Conservation (phyloP, 2,329 filamentous ascomycete genomes). For the Dothistroma septosporum region DNA sequence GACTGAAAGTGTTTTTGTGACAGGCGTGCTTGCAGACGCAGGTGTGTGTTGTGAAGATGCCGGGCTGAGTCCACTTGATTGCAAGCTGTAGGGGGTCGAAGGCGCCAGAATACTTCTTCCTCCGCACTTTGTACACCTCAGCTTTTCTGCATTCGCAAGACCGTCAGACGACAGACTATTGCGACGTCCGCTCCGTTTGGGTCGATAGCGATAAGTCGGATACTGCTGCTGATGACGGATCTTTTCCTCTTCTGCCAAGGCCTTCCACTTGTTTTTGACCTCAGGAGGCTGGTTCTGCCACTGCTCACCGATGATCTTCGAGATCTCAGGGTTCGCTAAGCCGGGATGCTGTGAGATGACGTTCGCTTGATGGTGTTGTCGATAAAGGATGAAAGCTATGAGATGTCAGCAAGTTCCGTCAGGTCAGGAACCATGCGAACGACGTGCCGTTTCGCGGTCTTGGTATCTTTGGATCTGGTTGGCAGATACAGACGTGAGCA, state of each 20-base stretch:
- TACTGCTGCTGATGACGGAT: slow-evolving; percentile 82
- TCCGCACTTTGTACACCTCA: slow-evolving; percentile 66
- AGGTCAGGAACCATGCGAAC: slow-evolving; percentile 39
- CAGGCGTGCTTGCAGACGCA: slow-evolving; percentile 30
- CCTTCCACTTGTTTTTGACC: slow-evolving; percentile 81
- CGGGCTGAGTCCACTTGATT: slow-evolving; percentile 25
- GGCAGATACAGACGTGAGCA: slow-evolving; percentile 62
- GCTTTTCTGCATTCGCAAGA: slow-evolving; percentile 37
- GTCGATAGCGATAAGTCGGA: slow-evolving; percentile 91
- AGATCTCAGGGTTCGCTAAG: slow-evolving; percentile 90
- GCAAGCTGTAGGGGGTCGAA: slow-evolving; percentile 49
- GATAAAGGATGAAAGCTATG: slow-evolving; percentile 94
- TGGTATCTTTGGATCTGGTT: slow-evolving; percentile 67
- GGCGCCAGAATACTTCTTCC: slow-evolving; percentile 63
- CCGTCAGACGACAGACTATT: slow-evolving; percentile 32
- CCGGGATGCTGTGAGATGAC: slow-evolving; percentile 82
- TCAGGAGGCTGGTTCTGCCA: slow-evolving; percentile 75
- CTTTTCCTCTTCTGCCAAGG: slow-evolving; percentile 89
- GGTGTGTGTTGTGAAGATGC: slow-evolving; percentile 32
- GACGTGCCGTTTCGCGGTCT: slow-evolving; percentile 66
- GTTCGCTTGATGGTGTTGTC: slow-evolving; percentile 81
- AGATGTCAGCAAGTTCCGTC: slow-evolving; percentile 25
- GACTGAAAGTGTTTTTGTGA: slow-evolving; percentile 35
- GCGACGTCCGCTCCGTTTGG: slow-evolving; percentile 55
- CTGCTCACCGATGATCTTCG: slow-evolving; percentile 91